phyloP scores from a whole-genome alignment of 2,329 filamentous ascomycete genomes.

The Sporothrix phasma region DNA sequence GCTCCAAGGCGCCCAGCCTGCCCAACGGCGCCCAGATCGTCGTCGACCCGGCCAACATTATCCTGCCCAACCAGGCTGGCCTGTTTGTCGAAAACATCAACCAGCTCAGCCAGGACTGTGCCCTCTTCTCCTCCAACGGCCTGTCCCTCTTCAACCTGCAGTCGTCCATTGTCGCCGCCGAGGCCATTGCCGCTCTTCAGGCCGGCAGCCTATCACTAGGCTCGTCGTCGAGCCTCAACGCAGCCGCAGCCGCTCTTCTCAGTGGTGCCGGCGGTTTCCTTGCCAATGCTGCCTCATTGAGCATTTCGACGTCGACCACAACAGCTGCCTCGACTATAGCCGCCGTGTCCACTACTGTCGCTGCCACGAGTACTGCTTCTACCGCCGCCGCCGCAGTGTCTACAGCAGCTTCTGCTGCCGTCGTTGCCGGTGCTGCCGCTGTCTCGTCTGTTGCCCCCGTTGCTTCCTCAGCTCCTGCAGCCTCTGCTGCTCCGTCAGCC shows the following conservation, averaged over 20 bases:
- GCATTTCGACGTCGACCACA: background rate
- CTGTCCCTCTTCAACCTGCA: conserved; percentile 25
- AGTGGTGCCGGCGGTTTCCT: background rate
- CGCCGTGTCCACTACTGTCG: background rate
- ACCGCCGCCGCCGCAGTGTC: background rate
- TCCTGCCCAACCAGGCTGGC: conserved; percentile 26
- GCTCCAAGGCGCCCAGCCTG: conserved; percentile 24
- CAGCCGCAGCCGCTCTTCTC: conserved; percentile 11
- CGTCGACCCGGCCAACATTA: conserved; percentile 31
- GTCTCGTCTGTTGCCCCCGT: background rate
- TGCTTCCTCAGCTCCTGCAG: background rate
- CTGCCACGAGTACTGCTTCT: background rate
- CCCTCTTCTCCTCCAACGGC: conserved; percentile 22
- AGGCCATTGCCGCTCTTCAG: conserved; percentile 24
- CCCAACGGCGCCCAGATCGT: conserved; percentile 26
- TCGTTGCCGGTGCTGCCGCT: background rate
- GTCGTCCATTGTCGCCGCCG: conserved; percentile 22
- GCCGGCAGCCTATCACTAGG: conserved; percentile 22
- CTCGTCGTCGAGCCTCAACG: conserved; percentile 12
- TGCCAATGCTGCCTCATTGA: background rate
- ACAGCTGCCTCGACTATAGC: background rate
- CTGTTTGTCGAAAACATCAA: conserved; percentile 29
- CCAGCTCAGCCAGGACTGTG: conserved; percentile 28
- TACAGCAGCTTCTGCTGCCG: background rate
- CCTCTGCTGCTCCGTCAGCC: background rate